Percentiles rank a stretch among this genome's conserved stretches.
These are phyloP conservation scores for Brassica balearica DNA, from an alignment of 441 rosid genomes.

Conservation along the genomic window DNA sequence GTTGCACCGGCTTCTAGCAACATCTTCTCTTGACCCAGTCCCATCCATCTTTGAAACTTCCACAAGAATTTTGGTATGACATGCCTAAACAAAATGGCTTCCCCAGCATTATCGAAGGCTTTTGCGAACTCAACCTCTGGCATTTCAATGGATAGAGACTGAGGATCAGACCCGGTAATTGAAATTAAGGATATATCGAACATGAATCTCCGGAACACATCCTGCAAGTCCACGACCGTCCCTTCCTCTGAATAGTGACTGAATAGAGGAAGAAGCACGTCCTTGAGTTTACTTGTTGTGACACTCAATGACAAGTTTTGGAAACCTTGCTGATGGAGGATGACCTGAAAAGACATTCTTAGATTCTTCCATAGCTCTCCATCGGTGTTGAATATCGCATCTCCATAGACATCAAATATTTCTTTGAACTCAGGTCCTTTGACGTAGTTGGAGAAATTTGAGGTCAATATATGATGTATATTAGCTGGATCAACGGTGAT, in stretches of 20 bases:
- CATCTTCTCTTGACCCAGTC: conserved; percentile 33
- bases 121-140: conserved; percentile 15
- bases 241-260: neutral
- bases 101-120: conserved; percentile 32
- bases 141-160: conserved; percentile 39
- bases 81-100: conserved; percentile 13
- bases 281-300: conserved; percentile 5
- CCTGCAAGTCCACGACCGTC: neutral
- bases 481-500: conserved; percentile 44
- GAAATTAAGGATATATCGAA: conserved; percentile 44
- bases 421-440: conserved; percentile 53
- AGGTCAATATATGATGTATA: conserved; percentile 37
- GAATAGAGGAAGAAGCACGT: neutral
- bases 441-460: conserved; percentile 27
- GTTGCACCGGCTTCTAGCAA: conserved; percentile 22
- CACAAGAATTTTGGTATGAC: conserved; percentile 25
- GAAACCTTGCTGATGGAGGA: conserved; percentile 35
- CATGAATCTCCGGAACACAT: conserved; percentile 42
- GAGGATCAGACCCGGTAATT: conserved; percentile 47
- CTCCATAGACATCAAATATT: conserved; percentile 51
- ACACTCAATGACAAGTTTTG: conserved; percentile 39
- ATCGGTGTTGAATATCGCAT: conserved; percentile 50
- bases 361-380: conserved; percentile 47
- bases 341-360: conserved; percentile 39
- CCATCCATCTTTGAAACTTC: conserved; percentile 36